Conservation (phyloP, 1,284 basidiomycete species). For the Thecaphora frezii region DNA sequence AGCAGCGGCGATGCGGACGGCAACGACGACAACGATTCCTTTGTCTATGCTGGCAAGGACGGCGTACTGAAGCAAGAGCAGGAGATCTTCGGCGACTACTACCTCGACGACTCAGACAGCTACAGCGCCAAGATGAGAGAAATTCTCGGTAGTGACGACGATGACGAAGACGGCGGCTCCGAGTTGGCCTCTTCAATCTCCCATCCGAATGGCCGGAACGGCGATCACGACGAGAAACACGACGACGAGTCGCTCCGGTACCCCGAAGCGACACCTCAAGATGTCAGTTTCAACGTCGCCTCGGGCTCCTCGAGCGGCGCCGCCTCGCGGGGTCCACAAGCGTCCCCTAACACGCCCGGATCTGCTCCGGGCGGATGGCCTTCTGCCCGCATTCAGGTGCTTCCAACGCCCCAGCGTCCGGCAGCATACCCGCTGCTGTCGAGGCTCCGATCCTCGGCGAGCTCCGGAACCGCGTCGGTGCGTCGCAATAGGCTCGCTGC, state of each 20-base stretch:
- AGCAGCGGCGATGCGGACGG: no score
- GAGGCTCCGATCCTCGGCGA: conserved; percentile 24
- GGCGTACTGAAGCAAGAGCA: neutral
- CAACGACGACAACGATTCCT: conserved; percentile 67
- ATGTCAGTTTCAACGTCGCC: conserved; percentile 28
- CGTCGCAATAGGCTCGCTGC: no score
- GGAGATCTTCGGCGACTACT: neutral
- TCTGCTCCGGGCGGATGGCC: neutral
- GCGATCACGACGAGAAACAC: neutral
- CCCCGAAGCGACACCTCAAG: conserved; percentile 18
- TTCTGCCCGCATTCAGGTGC: neutral
- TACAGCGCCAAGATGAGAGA: conserved; percentile 37
- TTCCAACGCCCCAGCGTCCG: conserved; percentile 20
- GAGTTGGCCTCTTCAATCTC: conserved; percentile 6
- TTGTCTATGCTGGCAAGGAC: conserved; percentile 73
- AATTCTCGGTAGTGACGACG: conserved; percentile 43
- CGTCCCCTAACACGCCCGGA: neutral
- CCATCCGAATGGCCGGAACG: no score
- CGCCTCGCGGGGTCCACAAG: neutral
- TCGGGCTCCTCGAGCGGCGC: conserved; percentile 7
- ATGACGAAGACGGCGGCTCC: conserved; percentile 3
- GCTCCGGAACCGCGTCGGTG: no score
- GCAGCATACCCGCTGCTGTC: conserved; percentile 31
- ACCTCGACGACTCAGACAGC: conserved; percentile 15
- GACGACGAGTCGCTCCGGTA: conserved; percentile 25